Base-by-base conservation (phyloP, 768 basidiomycete species). In the Serpula lacrymans region DNA sequence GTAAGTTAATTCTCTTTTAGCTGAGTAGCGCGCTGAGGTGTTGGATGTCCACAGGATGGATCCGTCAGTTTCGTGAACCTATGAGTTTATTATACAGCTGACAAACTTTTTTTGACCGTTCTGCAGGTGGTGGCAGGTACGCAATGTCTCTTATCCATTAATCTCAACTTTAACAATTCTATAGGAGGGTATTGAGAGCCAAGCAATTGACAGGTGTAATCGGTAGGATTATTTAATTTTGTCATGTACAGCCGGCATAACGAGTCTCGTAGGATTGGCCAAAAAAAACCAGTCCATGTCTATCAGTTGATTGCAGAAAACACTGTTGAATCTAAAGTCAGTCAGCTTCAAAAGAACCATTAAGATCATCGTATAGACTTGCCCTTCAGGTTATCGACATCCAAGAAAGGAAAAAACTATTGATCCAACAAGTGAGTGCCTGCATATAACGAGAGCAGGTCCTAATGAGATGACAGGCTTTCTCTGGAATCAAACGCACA, bases 271-370 rank as follows among this genome's bases (percentile, higher is more conserved):
- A 71, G 76, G 37, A 89, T 91, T 46, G 91, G 91, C 11, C 91
- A 94, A 59, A 86, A 63, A 47, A 90, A 84, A 57, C 68, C 75
- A 1, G 89, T 94, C 23, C 82, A 85, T 48, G 89, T 93, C 14
- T 93, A 91, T 54, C 91, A 93, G 52, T 65, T 94, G 34, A 90
- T 94, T 40, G 88, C 91, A 0, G 90, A 92, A 51, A 74, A 91
- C 51, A 94, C 91, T 0, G 82, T 93, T 1, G 91, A 94, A 60
- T 75, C 86, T 10, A 91, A 88, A 62, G 90, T 82, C 50, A 6
- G 48, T 45, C n/a, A 11, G n/a, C 10, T 22, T 3, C n/a, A n/a
- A 25, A 25, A n/a, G 3, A 20, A 37, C 34, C 31, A 34, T 17
- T 38, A 8, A 4, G 25, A 32, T 22, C 11, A 18, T 29, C 16